Conservation (phyloP, 371 early-diverging fungal species). For the Mucor mucedo region DNA sequence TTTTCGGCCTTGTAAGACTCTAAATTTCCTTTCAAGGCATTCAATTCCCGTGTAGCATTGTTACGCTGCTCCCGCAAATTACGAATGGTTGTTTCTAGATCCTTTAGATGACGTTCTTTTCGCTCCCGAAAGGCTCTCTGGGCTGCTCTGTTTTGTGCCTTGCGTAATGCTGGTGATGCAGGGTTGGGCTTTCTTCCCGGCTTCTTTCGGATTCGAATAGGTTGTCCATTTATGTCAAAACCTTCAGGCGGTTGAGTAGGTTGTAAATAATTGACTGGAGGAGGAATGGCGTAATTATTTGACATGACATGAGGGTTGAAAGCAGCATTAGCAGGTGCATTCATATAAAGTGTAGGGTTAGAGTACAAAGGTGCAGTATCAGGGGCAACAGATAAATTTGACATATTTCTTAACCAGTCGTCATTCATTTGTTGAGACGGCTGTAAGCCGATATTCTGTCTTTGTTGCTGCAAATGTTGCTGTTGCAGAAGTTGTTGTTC, state of each 20-base stretch:
- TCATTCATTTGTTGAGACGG: background rate
- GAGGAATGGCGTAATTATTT: background rate
- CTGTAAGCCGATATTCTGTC: background rate
- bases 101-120: constrained; percentile 71
- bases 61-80: constrained; percentile 61
- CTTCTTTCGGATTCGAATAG: constrained; percentile 29
- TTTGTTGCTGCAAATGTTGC: constrained; percentile 14
- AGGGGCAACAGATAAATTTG: background rate
- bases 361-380: background rate
- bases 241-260: background rate
- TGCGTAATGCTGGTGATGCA: constrained; percentile 69
- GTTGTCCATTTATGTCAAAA: constrained; percentile 17
- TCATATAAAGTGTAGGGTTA: constrained; percentile 3
- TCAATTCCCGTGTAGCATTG: constrained; percentile 44
- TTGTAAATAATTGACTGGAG: background rate
- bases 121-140: constrained; percentile 82
- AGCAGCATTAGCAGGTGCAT: background rate
- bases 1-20: constrained; percentile 64
- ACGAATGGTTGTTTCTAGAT: constrained; percentile 67
- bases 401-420: constrained; percentile 15
- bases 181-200: constrained; percentile 83
- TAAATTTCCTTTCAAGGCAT: constrained; percentile 46
- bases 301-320: background rate
- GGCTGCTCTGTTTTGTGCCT: constrained; percentile 81
- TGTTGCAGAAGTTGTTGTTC: background rate